Percentiles rank a stretch among this genome's conserved stretches.
Evolutionary conservation across 2,329 filamentous ascomycete genomes (phyloP).

Genomic region (Ophiostoma australiae): DNA sequence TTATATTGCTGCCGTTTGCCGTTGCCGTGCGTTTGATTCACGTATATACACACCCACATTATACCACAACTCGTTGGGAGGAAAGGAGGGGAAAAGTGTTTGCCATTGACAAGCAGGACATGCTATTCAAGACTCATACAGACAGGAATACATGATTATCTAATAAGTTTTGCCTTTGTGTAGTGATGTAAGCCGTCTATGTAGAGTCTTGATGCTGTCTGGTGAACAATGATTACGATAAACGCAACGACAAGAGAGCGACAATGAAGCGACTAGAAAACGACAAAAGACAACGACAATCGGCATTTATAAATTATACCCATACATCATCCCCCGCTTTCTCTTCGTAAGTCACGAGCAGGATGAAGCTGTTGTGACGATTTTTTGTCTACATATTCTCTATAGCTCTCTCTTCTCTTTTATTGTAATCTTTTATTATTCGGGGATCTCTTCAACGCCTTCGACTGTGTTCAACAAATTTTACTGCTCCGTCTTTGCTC

Average conservation of each 20-base stretch:
- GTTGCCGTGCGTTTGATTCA: neutral
- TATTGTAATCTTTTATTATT: neutral
- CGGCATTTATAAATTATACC: neutral
- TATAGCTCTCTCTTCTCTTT: conserved; percentile 4
- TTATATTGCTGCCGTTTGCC: neutral
- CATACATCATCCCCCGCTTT: neutral
- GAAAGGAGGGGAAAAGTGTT: conserved; percentile 1
- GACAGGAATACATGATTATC: conserved; percentile 15
- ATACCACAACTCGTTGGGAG: conserved; percentile 9
- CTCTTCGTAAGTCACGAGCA: neutral
- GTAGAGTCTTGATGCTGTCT: conserved; percentile 9
- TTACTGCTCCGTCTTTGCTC: neutral
- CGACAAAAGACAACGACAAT: neutral
- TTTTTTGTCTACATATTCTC: neutral
- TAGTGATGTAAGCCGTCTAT: conserved; percentile 7
- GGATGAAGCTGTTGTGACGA: neutral
- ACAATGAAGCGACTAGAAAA: neutral
- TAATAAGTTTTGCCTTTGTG: neutral
- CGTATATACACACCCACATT: conserved; percentile 3
- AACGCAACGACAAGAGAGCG: neutral
- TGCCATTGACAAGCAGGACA: conserved; percentile 11
- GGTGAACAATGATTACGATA: neutral
- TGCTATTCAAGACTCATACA: conserved; percentile 11
- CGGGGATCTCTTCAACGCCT: neutral
- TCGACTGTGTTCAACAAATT: neutral